Conservation (phyloP, 768 basidiomycete genomes). For the Hydnum rufescens region DNA sequence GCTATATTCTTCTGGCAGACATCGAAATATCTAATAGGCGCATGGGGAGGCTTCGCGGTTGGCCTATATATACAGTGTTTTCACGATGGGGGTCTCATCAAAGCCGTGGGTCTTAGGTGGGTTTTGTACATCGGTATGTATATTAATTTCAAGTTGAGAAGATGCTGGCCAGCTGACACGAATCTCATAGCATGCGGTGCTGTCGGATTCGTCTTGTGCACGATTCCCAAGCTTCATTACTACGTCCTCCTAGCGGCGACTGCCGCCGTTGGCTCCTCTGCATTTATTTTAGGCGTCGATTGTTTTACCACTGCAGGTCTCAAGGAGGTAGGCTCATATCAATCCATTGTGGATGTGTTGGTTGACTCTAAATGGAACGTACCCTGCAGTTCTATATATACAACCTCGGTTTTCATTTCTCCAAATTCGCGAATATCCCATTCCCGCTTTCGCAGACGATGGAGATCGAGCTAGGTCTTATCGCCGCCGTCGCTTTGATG, state of each 20-base stretch:
- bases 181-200: constrained; percentile 38
- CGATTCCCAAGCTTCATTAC: constrained; percentile 73
- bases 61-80: constrained; percentile 80
- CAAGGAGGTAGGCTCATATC: constrained; percentile 49
- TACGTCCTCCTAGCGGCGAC: constrained; percentile 73
- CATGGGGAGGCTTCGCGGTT: constrained; percentile 67
- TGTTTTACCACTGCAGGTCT: constrained; percentile 82
- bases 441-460: constrained; percentile 80
- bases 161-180: too few species aligned
- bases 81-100: constrained; percentile 61
- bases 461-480: constrained; percentile 82
- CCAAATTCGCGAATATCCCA: constrained; percentile 44
- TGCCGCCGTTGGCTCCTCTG: constrained; percentile 74
- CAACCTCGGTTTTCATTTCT: constrained; percentile 84
- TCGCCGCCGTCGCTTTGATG: constrained; percentile 66
- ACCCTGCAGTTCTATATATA: constrained; percentile 94
- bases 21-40: constrained; percentile 55
- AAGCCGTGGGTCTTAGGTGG: constrained; percentile 63
- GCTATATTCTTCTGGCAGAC: constrained; percentile 89
- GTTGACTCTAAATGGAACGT: constrained; percentile 9
- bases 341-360: neutral
- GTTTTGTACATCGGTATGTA: constrained; percentile 60
- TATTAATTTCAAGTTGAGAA: constrained; percentile 6
- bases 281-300: constrained; percentile 83
- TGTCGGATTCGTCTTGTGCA: constrained; percentile 62